phyloP scores from a whole-genome alignment of 805 yeast species.

The Metschnikowia henanensis region DNA sequence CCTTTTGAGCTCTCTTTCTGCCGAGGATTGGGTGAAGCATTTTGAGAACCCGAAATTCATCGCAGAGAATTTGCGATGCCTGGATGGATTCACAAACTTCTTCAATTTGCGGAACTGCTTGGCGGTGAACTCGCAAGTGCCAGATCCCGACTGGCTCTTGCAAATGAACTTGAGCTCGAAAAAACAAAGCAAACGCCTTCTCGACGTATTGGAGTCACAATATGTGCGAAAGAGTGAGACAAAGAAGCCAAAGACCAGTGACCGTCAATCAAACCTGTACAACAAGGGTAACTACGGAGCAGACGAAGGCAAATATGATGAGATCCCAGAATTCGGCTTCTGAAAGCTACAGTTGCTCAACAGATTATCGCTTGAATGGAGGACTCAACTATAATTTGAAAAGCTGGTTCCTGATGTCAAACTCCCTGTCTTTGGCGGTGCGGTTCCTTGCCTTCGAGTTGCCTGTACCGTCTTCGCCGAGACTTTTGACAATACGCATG shows the following conservation, averaged over 20 bases:
- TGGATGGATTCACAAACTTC: conserved; percentile 25
- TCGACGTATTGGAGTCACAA: conserved; percentile 22
- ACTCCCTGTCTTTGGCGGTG: conserved; percentile 46
- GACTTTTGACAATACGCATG: conserved; percentile 30
- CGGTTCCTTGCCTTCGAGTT: conserved; percentile 35
- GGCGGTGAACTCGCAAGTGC: conserved; percentile 16
- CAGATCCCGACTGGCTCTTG: conserved; percentile 20
- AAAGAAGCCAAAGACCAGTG: conserved; percentile 16
- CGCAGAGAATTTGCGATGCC: conserved; percentile 20
- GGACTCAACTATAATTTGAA: no score
- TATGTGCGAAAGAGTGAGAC: conserved; percentile 24
- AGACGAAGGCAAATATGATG: conserved; percentile 26
- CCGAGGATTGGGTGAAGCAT: conserved; percentile 8
- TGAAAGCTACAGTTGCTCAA: no score
- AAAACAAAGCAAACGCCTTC: conserved; percentile 25
- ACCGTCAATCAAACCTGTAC: conserved; percentile 1
- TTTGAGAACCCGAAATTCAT: conserved; percentile 15
- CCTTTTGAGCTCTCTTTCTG: conserved; percentile 11
- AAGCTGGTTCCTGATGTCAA: conserved; percentile 37
- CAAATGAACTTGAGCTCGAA: no score
- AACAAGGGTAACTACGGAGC: conserved; percentile 25
- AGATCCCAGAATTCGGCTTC: conserved; percentile 26
- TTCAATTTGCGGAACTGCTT: conserved; percentile 33
- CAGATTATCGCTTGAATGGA: no score
- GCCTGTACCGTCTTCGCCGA: conserved; percentile 42